Evolutionary conservation across 768 basidiomycete species (phyloP).

Genomic region (Tricholoma sp.): DNA sequence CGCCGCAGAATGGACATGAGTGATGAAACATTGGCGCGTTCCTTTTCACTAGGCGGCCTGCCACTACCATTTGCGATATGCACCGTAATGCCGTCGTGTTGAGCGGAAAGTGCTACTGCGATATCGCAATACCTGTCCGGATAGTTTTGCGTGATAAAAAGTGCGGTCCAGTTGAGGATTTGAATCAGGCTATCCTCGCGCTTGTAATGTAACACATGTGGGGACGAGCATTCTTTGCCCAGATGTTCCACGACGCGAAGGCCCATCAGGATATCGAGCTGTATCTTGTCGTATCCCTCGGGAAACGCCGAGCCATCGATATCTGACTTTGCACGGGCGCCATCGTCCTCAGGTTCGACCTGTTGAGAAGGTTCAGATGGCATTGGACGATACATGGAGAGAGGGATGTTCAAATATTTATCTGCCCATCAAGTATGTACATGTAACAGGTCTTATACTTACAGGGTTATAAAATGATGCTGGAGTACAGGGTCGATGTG

Average conservation of each 20-base stretch:
- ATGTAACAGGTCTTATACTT: neutral
- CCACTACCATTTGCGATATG: conserved; percentile 9
- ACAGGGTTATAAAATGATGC: neutral
- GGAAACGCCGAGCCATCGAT: neutral
- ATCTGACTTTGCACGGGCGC: too few relatives aligned
- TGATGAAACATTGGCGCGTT: conserved; percentile 4
- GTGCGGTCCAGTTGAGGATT: conserved; percentile 12
- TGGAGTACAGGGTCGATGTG: neutral
- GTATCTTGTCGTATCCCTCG: neutral
- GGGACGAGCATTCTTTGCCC: conserved; percentile 5
- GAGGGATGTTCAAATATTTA: neutral
- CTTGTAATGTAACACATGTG: neutral
- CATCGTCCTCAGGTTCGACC: neutral
- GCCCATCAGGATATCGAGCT: conserved; percentile 11
- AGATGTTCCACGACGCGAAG: conserved; percentile 12
- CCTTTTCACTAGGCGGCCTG: conserved; percentile 4
- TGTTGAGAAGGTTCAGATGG: neutral
- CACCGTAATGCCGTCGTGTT: conserved; percentile 4
- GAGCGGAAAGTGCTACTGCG: conserved; percentile 9
- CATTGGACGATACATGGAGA: neutral
- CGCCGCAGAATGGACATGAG: conserved; percentile 7
- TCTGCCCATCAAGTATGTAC: neutral
- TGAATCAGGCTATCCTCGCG: conserved; percentile 5
- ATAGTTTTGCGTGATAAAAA: conserved; percentile 5
- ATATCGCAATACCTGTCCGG: conserved; percentile 5